Base-by-base conservation (phyloP, 805 yeast species). In the Pichia membranifaciens region DNA sequence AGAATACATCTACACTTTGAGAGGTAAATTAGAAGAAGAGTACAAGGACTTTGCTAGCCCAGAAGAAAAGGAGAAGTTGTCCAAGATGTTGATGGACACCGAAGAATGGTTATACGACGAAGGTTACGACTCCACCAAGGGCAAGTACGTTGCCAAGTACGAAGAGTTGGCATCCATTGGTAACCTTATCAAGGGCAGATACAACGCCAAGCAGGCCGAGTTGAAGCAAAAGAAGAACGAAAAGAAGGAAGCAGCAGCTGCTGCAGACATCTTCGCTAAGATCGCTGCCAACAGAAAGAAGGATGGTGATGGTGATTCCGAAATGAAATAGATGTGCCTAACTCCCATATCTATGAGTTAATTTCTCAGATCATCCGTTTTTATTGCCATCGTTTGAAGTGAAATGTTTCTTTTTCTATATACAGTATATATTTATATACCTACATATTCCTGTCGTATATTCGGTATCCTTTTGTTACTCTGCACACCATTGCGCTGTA, bases 71-170 rank as follows among this genome's bases (percentile, higher is more conserved):
- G 73, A 72, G 55, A 85, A 78, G 64, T 76, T 93, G 62, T 68
- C 78, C 43, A 85, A 72, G 51, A 76, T 84, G 76, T 78, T 93
- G 66, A 67, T 76, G 63, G 84, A 82, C 68, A 81, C 98, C 56
- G 99, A 93, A 78, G 96, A 91, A 65, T 93, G 99, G 99, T 81
- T 93, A 63, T 93, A 93, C 71, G 96, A 86, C 53, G 99, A 89
- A 49, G 98, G 98, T 65, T 89, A 87, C 66, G 99, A 93, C 69
- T 80, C 97, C 54, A 78, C 90, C 63, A 90, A 93, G 81, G 99
- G 93, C 60, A 87, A 85, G 69, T 93, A 91, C 78, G 83, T 95
- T 71, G 98, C 99, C 64, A 90, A 87, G 73, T 89, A 89, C 73
- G 98, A 93, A 74, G 99, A 93, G 72, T 82, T 93, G 64, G 95